These are phyloP conservation scores for Saccharomycopsis javanensis DNA, from an alignment of 805 yeast genomes.

Conservation along the genomic window DNA sequence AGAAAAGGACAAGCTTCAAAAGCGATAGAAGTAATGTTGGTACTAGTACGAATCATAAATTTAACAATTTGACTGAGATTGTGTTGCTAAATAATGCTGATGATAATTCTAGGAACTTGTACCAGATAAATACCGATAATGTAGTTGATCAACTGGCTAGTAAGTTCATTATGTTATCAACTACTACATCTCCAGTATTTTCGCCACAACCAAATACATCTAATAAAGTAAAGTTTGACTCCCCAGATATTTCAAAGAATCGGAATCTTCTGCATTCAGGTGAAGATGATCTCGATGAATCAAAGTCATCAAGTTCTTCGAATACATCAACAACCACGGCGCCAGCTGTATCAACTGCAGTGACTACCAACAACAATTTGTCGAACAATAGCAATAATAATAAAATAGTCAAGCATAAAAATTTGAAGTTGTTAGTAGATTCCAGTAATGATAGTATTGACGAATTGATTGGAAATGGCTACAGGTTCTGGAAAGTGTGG, in stretches of 20 bases:
- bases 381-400: not conserved
- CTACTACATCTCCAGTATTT: not conserved
- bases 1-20: not conserved
- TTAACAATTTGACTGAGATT: not conserved
- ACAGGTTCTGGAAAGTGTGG: conserved; percentile 16
- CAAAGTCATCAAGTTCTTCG: not conserved
- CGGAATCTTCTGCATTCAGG: not conserved
- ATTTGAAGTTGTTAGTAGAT: conserved; percentile 15
- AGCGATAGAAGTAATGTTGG: not conserved
- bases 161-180: not conserved
- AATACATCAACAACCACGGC: not conserved
- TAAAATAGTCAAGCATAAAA: not conserved
- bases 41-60: not conserved
- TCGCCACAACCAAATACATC: conserved; percentile 1
- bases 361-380: not conserved
- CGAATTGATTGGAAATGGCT: conserved; percentile 13
- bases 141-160: not conserved
- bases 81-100: not conserved
- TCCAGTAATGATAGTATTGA: conserved; percentile 16
- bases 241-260: not conserved
- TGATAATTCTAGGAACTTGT: not conserved
- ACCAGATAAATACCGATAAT: not conserved
- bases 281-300: not conserved
- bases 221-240: not conserved
- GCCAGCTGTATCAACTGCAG: not conserved